Base-by-base conservation (phyloP, 352 stramenopile genomes). In the Phytophthora pseudosyringae region DNA sequence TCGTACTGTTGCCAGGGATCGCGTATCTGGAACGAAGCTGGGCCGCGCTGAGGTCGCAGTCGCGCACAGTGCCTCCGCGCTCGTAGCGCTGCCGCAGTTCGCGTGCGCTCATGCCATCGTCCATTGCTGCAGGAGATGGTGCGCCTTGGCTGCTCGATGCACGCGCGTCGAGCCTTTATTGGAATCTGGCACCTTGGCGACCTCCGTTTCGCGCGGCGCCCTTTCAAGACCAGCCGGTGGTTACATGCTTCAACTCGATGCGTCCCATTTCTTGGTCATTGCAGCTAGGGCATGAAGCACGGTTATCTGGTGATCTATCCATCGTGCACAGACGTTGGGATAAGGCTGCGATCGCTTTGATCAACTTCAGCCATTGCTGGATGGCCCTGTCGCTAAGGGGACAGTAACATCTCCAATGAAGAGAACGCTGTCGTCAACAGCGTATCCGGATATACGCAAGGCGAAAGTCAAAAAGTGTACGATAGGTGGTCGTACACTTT, bases 1-100 rank as follows among this genome's bases (percentile, higher is more conserved):
- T 78, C 82, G 58, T 81, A 94, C 86, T 94, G 76, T 94, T 94
- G 45, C 71, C 72, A 15, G 85, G 71, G 59, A 94, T 94, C 32
- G 86, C 83, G 65, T 94, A 93, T 71, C 86, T 79, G 21, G 86
- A 88, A 8, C 83, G 83, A 18, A 94, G 63, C 54, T 94, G 86
- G 8, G 83, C 86, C 0, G 86, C 86, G 43, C 82, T 94, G 40
- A 94, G 73, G 64, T 94, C 84, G 40, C 68, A 86, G 63, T 94
- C 86, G 16, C 80, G 83, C 32, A 94, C 83, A 1, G 69, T 86
- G 16, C 86, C 86, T 39, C 82, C 83, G 33, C 86, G 83, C 54
- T 88, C 81, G 64, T 94, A 94, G 36, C 86, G 81, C 55, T 78
- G 78, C 31, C 86, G 81, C 52, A 94, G 67, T 41, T 94, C 86